Conservation (phyloP, 495 filamentous ascomycete genomes). For the Penicillium antarcticum region DNA sequence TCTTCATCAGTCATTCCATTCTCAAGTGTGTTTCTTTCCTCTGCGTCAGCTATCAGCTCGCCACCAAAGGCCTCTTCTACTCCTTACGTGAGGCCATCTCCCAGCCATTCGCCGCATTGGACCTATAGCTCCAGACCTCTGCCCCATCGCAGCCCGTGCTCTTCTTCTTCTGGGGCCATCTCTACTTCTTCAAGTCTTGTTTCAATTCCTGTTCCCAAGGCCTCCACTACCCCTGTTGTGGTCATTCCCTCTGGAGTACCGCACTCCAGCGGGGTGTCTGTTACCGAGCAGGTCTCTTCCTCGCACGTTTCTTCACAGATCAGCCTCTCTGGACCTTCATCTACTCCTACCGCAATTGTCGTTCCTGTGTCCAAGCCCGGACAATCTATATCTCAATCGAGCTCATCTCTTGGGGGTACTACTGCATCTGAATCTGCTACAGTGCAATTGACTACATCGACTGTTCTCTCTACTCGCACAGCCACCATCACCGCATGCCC, state of each 20-base stretch:
- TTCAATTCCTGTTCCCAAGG: neutral
- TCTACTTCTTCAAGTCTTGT: neutral
- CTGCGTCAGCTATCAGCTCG: neutral
- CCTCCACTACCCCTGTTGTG: neutral
- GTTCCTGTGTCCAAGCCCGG: neutral
- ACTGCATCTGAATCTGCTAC: no score
- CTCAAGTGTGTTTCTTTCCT: neutral
- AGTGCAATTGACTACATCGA: constrained; percentile 6
- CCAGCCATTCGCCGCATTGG: neutral
- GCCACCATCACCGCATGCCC: constrained; percentile 13
- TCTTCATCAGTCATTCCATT: constrained; percentile 1
- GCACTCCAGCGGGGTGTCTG: neutral
- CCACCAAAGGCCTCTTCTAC: neutral
- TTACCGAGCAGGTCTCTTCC: no score
- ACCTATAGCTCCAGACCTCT: neutral
- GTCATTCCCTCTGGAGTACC: neutral
- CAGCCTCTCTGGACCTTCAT: no score
- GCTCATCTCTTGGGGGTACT: neutral
- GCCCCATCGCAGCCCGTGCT: neutral
- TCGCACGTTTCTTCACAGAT: no score
- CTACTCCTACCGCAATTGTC: no score
- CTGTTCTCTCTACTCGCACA: constrained; percentile 4
- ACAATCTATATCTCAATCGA: neutral
- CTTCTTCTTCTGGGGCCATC: constrained; percentile 2
- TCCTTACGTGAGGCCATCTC: neutral